These are phyloP conservation scores for Fraxinus angustifolia DNA, from an alignment of 305 asterid genomes.

Conservation along the genomic window DNA sequence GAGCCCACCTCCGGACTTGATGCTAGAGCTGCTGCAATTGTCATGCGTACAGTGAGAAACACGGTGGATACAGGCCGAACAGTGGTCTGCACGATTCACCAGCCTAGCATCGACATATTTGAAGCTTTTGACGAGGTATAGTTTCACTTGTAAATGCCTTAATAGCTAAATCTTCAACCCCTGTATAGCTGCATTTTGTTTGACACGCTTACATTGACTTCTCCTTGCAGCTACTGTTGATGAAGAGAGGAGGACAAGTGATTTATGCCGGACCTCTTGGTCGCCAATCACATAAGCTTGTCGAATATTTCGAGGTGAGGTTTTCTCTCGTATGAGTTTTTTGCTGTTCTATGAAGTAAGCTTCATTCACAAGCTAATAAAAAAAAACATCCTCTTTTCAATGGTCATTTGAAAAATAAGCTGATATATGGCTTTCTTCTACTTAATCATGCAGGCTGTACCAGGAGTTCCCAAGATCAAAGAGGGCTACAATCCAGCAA, in stretches of 20 bases:
- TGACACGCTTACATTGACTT: background rate
- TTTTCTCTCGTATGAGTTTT: background rate
- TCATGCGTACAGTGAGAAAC: constrained; percentile 52
- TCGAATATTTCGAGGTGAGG: constrained; percentile 46
- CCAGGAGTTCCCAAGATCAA: constrained; percentile 41
- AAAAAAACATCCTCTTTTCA: background rate
- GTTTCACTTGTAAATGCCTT: background rate
- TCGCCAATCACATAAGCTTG: constrained; percentile 28
- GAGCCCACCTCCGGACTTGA: constrained; percentile 56
- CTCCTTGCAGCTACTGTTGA: constrained; percentile 37
- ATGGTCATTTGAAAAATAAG: background rate
- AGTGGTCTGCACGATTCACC: constrained; percentile 52
- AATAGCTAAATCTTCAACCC: background rate
- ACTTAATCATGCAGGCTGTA: constrained; percentile 28
- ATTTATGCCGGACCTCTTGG: constrained; percentile 46
- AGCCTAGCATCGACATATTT: constrained; percentile 52
- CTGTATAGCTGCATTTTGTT: background rate
- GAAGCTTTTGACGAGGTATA: constrained; percentile 51
- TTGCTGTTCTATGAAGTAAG: background rate
- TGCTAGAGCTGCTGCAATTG: constrained; percentile 57
- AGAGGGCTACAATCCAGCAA: constrained; percentile 45
- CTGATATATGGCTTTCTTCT: background rate
- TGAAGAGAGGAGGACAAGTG: constrained; percentile 53
- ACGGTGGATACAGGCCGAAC: constrained; percentile 53
- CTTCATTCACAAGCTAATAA: background rate